phyloP scores from a whole-genome alignment of 257 asterid species.

The Leonotis leonurus region DNA sequence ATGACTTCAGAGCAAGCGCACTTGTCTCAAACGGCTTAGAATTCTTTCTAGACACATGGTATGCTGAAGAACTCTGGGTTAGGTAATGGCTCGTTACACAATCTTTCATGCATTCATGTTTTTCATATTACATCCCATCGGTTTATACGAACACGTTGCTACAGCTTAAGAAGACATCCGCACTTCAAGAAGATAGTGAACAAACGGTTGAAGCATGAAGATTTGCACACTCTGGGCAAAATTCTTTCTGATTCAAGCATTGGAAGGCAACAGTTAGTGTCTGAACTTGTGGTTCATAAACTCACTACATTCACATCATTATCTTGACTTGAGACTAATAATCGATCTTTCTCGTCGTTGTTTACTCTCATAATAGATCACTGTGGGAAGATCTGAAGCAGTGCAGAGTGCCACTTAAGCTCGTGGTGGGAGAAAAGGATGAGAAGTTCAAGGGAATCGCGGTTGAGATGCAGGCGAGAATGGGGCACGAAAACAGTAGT shows the following conservation, averaged over 20 bases:
- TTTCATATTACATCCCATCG: not conserved
- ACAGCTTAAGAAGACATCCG: conserved; percentile 85
- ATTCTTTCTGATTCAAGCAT: conserved; percentile 62
- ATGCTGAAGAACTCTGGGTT: conserved; percentile 74
- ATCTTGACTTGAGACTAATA: not conserved
- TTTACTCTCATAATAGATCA: conserved; percentile 34
- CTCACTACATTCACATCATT: too few relatives aligned
- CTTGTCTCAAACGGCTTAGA: conserved; percentile 68
- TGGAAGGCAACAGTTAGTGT: conserved; percentile 89
- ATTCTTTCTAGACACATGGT: conserved; percentile 65
- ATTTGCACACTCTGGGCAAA: conserved; percentile 62
- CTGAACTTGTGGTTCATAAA: not conserved
- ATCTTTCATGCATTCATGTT: not conserved
- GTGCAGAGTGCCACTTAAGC: conserved; percentile 56
- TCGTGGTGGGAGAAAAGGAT: conserved; percentile 80
- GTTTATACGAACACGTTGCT: too few relatives aligned
- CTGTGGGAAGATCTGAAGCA: conserved; percentile 84
- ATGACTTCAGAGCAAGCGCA: conserved; percentile 69
- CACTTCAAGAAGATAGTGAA: conserved; percentile 41
- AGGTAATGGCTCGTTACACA: conserved; percentile 39
- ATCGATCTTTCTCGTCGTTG: not conserved
- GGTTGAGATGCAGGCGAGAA: conserved; percentile 34
- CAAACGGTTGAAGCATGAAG: conserved; percentile 59
- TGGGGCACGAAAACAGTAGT: conserved; percentile 21
- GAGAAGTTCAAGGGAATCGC: conserved; percentile 69